Conservation (phyloP, 2,329 filamentous ascomycete genomes). For the Arachnomyces sp. region DNA sequence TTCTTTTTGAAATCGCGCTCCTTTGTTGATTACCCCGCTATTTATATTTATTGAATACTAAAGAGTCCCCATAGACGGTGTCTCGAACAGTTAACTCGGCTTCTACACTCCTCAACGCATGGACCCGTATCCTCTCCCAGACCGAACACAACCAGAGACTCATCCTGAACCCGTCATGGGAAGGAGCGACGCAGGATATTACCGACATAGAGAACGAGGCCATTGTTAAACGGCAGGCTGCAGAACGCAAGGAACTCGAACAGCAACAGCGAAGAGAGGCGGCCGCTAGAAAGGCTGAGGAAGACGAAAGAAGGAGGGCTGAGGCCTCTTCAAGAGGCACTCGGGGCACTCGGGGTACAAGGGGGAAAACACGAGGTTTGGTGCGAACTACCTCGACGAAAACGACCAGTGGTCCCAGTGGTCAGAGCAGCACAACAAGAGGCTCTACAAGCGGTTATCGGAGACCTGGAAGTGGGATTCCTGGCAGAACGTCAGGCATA, state of each 20-base stretch:
- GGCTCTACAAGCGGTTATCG: conserved; percentile 22
- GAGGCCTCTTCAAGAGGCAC: conserved; percentile 23
- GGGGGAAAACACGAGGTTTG: conserved; percentile 18
- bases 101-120: conserved; percentile 83
- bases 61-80: conserved; percentile 56
- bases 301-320: conserved; percentile 36
- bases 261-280: conserved; percentile 72
- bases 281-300: conserved; percentile 47
- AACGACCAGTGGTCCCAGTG: conserved; percentile 14
- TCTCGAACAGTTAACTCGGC: conserved; percentile 78
- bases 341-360: conserved; percentile 26
- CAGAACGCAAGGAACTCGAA: conserved; percentile 67
- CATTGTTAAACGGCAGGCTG: conserved; percentile 63
- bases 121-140: conserved; percentile 92
- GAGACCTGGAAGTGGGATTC: conserved; percentile 31
- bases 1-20: background rate
- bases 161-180: conserved; percentile 80
- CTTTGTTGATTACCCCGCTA: background rate
- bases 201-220: conserved; percentile 80
- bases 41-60: conserved; percentile 3
- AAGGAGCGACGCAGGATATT: conserved; percentile 79
- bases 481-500: conserved; percentile 28
- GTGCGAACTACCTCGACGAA: conserved; percentile 29
- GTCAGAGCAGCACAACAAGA: conserved; percentile 18
- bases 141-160: conserved; percentile 95